Base-by-base conservation (phyloP, 495 filamentous ascomycete species). In the Xylaria sp. region DNA sequence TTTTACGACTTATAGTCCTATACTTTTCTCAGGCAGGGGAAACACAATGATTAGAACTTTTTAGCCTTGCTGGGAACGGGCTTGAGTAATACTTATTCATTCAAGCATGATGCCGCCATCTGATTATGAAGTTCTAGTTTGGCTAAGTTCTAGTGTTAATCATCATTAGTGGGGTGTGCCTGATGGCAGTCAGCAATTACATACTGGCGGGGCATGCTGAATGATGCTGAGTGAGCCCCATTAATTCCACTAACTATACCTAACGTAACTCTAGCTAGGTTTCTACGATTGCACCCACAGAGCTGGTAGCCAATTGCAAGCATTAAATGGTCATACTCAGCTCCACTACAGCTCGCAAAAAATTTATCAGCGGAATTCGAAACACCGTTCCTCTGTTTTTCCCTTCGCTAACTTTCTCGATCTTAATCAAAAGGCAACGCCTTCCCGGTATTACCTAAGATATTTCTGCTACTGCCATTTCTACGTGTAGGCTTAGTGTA, bases 71-170 rank as follows among this genome's bases (percentile, higher is more conserved):
- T 17, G 5, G 33, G 33, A 55, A 53, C 21, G n/a, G 26, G 17
- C n/a, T 55, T 78, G 76, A 61, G 72, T 71, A 74, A 67, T 46
- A 71, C 63, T 70, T 71, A 55, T 48, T 71, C 74, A 69, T 76
- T 48, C 69, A 59, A 12, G 21, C 12, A 31, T 29, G 44, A 44
- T 64, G 55, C 17, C 50, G 67, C 46, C 57, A 17, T 44, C 59
- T 37, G 35, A 50, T 65, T 65, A 52, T 29, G 44, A 52, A 65
- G 31, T 65, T 52, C 19, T 46, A 14, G 44, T 17, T 31, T 61
- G 2, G 57, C 35, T 31, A 40, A 40, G 24, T 17, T 61, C 17
- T 9, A 5, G 11, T 40, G 2, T 40, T 61, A 61, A 12, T 61
- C 57, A n/a, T n/a, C 44, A 46, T 46, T 15, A 19, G 44, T 11